Evolutionary conservation across 768 basidiomycete genomes (phyloP).

Genomic region (Pisolithus orientalis): DNA sequence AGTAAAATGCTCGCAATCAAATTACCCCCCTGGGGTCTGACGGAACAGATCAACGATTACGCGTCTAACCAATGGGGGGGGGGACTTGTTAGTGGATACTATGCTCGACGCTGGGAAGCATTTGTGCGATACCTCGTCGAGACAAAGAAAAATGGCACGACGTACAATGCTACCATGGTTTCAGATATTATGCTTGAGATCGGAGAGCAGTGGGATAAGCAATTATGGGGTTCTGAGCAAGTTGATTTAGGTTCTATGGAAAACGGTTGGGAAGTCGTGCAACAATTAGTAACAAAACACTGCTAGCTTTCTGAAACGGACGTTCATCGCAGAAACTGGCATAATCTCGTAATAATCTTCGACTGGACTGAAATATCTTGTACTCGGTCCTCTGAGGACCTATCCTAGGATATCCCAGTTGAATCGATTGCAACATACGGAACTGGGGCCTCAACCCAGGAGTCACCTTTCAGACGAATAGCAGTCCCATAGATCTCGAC

Average conservation of each 20-base stretch:
- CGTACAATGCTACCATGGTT: slow-evolving; percentile 25
- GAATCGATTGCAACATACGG: no score
- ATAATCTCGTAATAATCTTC: no score
- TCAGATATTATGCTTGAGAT: slow-evolving; percentile 23
- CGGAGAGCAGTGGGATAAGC: slow-evolving; percentile 26
- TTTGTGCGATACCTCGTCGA: slow-evolving; percentile 29
- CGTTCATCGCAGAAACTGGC: no score
- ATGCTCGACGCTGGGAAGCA: slow-evolving; percentile 28
- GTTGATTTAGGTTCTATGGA: slow-evolving; percentile 12
- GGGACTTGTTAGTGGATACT: slow-evolving; percentile 34
- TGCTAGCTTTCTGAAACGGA: background rate
- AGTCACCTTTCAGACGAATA: no score
- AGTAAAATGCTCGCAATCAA: slow-evolving; percentile 36
- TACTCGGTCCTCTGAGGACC: no score
- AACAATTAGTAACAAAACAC: slow-evolving; percentile 9
- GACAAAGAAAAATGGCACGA: slow-evolving; percentile 20
- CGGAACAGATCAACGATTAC: slow-evolving; percentile 36
- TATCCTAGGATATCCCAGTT: no score
- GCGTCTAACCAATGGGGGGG: slow-evolving; percentile 41
- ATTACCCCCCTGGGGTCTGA: slow-evolving; percentile 39
- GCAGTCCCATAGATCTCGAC: no score
- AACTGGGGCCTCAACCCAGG: no score
- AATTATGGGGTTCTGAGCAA: slow-evolving; percentile 12
- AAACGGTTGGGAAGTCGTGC: slow-evolving; percentile 18
- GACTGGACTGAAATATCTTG: no score